Evolutionary conservation across 169 alveolate species (phyloP).

Genomic region (Plasmodium fragile): DNA sequence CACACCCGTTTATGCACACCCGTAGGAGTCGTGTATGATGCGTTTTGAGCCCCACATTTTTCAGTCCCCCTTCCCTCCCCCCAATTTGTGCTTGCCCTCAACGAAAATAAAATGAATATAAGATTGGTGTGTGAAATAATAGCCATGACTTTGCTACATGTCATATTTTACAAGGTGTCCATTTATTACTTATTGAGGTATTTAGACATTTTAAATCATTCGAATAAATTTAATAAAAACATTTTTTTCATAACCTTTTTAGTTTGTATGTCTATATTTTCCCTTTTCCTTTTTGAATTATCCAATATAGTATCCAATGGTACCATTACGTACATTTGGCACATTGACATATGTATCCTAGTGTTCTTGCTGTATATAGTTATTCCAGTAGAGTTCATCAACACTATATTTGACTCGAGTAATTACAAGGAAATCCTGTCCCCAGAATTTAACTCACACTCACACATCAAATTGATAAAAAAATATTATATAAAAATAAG

Average conservation of each 20-base stretch:
- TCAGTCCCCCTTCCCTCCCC: neutral
- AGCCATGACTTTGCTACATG: slow-evolving; percentile 43
- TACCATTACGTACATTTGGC: slow-evolving; percentile 52
- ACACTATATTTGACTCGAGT: slow-evolving; percentile 53
- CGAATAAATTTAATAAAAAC: slow-evolving; percentile 57
- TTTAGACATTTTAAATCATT: slow-evolving; percentile 68
- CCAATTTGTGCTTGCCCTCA: neutral
- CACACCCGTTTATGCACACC: neutral
- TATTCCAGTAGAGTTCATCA: slow-evolving; percentile 52
- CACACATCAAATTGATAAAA: slow-evolving; percentile 54
- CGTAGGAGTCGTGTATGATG: neutral
- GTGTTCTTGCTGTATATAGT: slow-evolving; percentile 49
- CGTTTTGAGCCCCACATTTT: neutral
- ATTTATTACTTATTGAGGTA: slow-evolving; percentile 32
- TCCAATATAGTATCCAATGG: slow-evolving; percentile 46
- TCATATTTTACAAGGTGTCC: slow-evolving; percentile 66
- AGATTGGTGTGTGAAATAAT: slow-evolving; percentile 46
- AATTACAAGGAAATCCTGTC: slow-evolving; percentile 63
- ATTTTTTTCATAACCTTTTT: slow-evolving; percentile 63
- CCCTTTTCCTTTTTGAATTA: slow-evolving; percentile 52
- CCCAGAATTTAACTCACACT: slow-evolving; percentile 60
- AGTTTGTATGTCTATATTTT: slow-evolving; percentile 71
- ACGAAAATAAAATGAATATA: slow-evolving; percentile 29
- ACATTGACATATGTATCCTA: slow-evolving; percentile 58
- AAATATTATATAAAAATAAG: slow-evolving; percentile 50